Conservation (phyloP, 371 early-diverging fungal genomes). For the Rhizopus arrhizus region DNA sequence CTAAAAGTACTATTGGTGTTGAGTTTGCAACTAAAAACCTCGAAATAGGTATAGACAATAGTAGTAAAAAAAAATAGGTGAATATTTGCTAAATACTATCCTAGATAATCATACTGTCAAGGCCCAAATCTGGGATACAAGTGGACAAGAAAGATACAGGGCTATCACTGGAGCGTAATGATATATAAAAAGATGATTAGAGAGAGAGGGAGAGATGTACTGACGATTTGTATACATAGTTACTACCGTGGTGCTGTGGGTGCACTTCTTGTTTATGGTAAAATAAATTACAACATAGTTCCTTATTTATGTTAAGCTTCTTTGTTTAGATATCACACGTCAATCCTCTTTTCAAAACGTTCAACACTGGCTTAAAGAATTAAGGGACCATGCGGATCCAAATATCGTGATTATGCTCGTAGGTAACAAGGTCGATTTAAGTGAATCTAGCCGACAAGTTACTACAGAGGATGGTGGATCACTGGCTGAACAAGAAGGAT, state of each 20-base stretch:
- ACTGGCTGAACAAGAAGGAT: slow-evolving; percentile 83
- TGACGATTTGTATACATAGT: slow-evolving; percentile 8
- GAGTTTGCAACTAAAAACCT: slow-evolving; percentile 60
- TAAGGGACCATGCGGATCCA: slow-evolving; percentile 95
- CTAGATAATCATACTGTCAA: slow-evolving; percentile 53
- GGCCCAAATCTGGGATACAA: slow-evolving; percentile 92
- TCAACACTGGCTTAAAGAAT: slow-evolving; percentile 96
- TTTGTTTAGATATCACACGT: slow-evolving; percentile 88
- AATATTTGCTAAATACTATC: neutral
- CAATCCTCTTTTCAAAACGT: slow-evolving; percentile 92
- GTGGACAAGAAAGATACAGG: slow-evolving; percentile 77
- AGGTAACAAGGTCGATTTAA: slow-evolving; percentile 99
- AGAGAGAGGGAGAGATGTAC: neutral
- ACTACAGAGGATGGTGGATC: slow-evolving; percentile 85
- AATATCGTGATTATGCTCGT: slow-evolving; percentile 94
- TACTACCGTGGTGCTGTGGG: slow-evolving; percentile 55
- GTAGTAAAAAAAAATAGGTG: neutral
- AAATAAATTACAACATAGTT: neutral
- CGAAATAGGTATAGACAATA: slow-evolving; percentile 37
- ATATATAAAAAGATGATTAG: neutral
- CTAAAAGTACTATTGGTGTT: slow-evolving; percentile 97
- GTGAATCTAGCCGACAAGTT: slow-evolving; percentile 80
- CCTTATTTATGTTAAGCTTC: no score
- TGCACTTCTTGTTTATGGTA: slow-evolving; percentile 52
- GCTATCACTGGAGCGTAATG: slow-evolving; percentile 69